Base-by-base conservation (phyloP, 176 grass and related monocot genomes). In the Pharus latifolius region DNA sequence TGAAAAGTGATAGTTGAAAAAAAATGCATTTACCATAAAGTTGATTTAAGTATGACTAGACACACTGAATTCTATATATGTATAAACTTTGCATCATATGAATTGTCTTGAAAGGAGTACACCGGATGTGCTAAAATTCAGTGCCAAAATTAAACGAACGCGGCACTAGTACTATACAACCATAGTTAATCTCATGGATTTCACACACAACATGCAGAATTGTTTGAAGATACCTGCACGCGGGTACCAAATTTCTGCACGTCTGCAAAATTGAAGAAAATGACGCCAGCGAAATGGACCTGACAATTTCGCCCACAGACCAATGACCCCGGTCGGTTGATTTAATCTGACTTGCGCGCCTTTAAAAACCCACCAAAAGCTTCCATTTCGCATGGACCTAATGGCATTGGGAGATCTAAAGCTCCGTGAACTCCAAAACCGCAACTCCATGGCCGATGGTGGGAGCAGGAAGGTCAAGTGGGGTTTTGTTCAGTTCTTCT, bases 401-500 rank as follows among this genome's bases (percentile, higher is more conserved):
- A n/a, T n/a, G n/a, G n/a, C n/a, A n/a, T 73, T 60, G 80, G 44
- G 10, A 11, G 35, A 42, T 18, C 42, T 54, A 0, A 78, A 45
- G 7, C 11, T 57, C 40, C 14, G 22, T 13, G 49, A 30, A 20
- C 6, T 24, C 2, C 45, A 70, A 15, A 32, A 2, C 3, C 34
- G 34, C 47, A 5, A 9, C 44, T 33, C 44, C 48, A 5, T 56
- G 22, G 56, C 74, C 35, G 80, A 44, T 3, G 63, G 29, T 23
- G 31, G 45, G 5, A 60, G 5, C 2, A 83, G 34, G 69, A 78
- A 47, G 33, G 43, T 20, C 10, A 67, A 6, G 32, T 49, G 67
- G 59, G 67, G 50, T 2, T 53, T 73, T 8, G 72, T 81, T 1
- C 76, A 52, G 0, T 67, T 84, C 65, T 44, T 88, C 63, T 92